Evolutionary conservation across 768 basidiomycete genomes (phyloP), one percentile per base, ranked within the genome.

Genomic region (Leccinum imitatum): DNA sequence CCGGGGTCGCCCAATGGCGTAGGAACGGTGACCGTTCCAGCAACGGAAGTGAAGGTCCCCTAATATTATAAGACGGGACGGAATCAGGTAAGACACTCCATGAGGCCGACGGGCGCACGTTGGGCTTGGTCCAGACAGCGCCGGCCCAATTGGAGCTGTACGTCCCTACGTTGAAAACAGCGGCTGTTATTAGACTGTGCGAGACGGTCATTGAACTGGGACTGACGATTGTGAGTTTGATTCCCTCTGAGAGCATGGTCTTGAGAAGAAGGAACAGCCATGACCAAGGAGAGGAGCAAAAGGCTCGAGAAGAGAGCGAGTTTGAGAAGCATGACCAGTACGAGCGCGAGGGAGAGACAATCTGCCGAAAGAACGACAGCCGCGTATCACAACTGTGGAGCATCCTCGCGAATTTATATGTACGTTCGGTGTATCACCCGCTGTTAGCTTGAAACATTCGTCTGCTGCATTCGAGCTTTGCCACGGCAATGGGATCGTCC

Each of bases 41-140:
- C 19, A 6, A 65, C 25, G 2, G 6, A 17, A 11, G 14, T 47
- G 41, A 65, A 65, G 7, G 54, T 52, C 39, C 52, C 53, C 63
- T 65, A 19, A 21, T 3, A 4, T 19, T n/a, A 57, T 9, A 10
- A 50, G 21, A 33, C 8, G 4, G 7, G 7, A 30, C 51, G 30
- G 41, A 8, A 33, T 44, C 23, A 35, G 21, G 10, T 9, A 41
- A 27, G 31, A 46, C 41, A 61, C 23, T 31, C 6, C 3, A 9
- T 15, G 21, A 25, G 35, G 48, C 30, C 15, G 33, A 47, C 6
- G n/a, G 9, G 52, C 63, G 17, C 13, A 65, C 62, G 3, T 15
- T 6, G 23, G 13, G 8, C 19, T 27, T 6, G 3, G 0, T 6
- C 30, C 11, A 48, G 33, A 25, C 9, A 50, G 37, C 59, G 19